A percentile compares a stretch with the other conserved stretches of the same genome.
Evolutionary conservation across 768 basidiomycete species (phyloP).

Genomic region (Kwoniella dejecticola): DNA sequence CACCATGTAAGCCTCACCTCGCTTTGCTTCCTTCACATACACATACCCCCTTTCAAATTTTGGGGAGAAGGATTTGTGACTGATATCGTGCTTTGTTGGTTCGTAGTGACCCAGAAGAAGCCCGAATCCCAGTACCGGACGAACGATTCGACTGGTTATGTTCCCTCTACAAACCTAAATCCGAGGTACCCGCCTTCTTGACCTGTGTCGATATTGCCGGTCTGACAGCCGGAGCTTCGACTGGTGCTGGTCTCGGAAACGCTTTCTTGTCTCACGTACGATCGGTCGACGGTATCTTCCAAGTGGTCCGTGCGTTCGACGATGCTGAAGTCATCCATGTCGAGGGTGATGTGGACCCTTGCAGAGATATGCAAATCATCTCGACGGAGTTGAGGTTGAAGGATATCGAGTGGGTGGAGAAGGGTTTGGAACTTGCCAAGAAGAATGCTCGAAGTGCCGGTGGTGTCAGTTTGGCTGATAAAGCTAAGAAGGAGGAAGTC

Average conservation of each 20-base stretch:
- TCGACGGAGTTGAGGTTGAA: constrained; percentile 89
- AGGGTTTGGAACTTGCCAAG: constrained; percentile 76
- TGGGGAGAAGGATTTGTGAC: no score
- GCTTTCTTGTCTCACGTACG: constrained; percentile 96
- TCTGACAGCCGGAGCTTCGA: constrained; percentile 95
- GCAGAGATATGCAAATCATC: constrained; percentile 97
- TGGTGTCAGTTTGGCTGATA: constrained; percentile 79
- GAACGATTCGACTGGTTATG: constrained; percentile 91
- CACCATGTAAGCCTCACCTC: constrained; percentile 44
- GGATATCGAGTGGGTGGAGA: constrained; percentile 99
- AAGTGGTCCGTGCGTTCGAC: constrained; percentile 95
- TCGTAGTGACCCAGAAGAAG: constrained; percentile 82
- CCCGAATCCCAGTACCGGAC: constrained; percentile 94
- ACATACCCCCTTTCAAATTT: no score
- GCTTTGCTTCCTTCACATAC: background rate
- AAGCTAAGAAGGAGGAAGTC: constrained; percentile 94
- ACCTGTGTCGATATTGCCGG: constrained; percentile 99
- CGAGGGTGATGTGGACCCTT: constrained; percentile 93
- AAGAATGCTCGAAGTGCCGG: constrained; percentile 72
- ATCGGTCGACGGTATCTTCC: constrained; percentile 98
- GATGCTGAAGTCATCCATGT: constrained; percentile 99
- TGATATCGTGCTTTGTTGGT: no score
- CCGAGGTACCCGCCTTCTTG: constrained; percentile 86
- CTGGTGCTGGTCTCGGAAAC: constrained; percentile 96
- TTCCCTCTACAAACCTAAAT: constrained; percentile 82